Conservation (phyloP, 2,329 filamentous ascomycete species). For the Microdochium nivale region DNA sequence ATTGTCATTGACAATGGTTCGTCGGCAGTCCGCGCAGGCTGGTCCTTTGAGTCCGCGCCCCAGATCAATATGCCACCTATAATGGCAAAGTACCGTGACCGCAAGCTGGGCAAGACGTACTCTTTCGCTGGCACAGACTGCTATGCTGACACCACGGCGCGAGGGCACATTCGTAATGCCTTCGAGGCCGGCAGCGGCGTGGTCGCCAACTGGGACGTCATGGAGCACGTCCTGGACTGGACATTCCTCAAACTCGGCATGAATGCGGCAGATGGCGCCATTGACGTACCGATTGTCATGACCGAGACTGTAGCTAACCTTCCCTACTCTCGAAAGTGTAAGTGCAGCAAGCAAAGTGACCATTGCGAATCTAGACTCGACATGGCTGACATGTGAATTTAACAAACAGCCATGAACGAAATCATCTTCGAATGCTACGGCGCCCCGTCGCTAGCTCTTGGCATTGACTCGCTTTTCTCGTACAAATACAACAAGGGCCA, state of each 20-base stretch:
- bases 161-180: conserved; percentile 80
- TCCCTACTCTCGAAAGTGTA: conserved; percentile 80
- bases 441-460: conserved; percentile 83
- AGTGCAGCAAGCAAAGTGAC: conserved; percentile 15
- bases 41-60: conserved; percentile 85
- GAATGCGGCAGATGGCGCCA: conserved; percentile 61
- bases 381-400: conserved; percentile 14
- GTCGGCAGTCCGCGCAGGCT: conserved; percentile 81
- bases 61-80: conserved; percentile 77
- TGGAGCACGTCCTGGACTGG: conserved; percentile 92
- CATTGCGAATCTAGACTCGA: neutral
- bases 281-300: conserved; percentile 87
- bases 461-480: conserved; percentile 93
- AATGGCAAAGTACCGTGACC: conserved; percentile 90
- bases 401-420: conserved; percentile 76
- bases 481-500: conserved; percentile 86
- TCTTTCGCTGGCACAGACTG: conserved; percentile 89
- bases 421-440: conserved; percentile 95
- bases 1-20: conserved; percentile 99
- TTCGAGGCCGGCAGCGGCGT: conserved; percentile 89
- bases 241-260: conserved; percentile 90
- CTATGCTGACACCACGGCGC: conserved; percentile 87
- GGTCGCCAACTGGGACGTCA: conserved; percentile 94
- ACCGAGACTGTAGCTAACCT: conserved; percentile 92
- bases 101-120: conserved; percentile 85